Base-by-base conservation (phyloP, 768 basidiomycete species). In the Gloeophyllum trabeum region DNA sequence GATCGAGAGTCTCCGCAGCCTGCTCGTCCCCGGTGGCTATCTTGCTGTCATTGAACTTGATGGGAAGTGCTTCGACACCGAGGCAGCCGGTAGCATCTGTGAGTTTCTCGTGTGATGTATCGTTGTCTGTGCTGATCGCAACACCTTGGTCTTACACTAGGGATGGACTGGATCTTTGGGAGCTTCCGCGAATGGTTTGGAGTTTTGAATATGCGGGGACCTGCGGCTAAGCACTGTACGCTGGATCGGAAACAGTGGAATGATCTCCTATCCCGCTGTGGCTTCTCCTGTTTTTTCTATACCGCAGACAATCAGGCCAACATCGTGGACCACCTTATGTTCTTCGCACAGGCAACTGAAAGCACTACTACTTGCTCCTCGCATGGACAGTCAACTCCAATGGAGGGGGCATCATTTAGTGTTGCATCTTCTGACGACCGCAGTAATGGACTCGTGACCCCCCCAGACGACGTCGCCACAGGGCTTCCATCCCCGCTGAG, bases 151-250 rank as follows among this genome's bases (percentile, higher is more conserved):
- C 10, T 10, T 32, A 10, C 16, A 10, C 16, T 32, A 32, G 28
- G 28, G 28, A 32, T 32, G 28, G 28, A 32, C 28, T 32, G 28
- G 28, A 32, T 32, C 10, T 32, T 32, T 16, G 50, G 50, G 6
- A 39, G 40, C 22, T 51, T 51, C 39, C 20, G 35, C 19, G 50
- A 51, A 26, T 50, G 50, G 50, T 43, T 50, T 14, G 36, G 46
- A 21, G 43, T 47, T 23, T 16, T 36, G 13, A 49, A 51, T 34
- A 23, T 28, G 4, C 43, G 36, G 7, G n/a, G n/a, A n/a, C 10
- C 7, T 21, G 12, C 10, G 12, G 10, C 10, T 10, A 10, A 7
- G 10, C 36, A 37, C 36, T 37, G 10, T 19, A 37, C 20, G 13
- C 36, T 37, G 36, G 10, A 10, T 32, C 28, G 28, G 10, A 32